A percentile compares a stretch with the other conserved stretches of the same genome.
These are phyloP conservation scores for Corymbia maculata DNA, from an alignment of 345 rosid genomes.

Conservation along the genomic window DNA sequence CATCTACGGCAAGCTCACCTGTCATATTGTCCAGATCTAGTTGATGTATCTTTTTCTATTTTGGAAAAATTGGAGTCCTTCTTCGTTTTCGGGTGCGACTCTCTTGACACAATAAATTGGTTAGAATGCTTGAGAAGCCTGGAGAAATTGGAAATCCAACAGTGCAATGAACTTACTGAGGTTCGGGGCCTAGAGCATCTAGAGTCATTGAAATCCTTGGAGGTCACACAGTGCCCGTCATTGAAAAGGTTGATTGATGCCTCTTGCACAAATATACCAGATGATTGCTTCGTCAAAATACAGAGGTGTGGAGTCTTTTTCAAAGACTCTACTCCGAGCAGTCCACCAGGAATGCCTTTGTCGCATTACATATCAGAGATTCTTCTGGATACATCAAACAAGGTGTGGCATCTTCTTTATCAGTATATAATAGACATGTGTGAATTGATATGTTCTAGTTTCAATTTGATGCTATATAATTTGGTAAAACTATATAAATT, in stretches of 20 bases:
- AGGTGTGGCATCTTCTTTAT: not conserved
- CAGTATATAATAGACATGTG: accelerated
- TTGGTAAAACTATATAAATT: too few relatives aligned
- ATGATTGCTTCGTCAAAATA: not conserved
- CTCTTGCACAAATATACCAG: accelerated
- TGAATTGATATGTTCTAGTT: not conserved
- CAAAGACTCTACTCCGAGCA: accelerated
- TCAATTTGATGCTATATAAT: not conserved
- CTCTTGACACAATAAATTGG: not conserved
- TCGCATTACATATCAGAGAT: accelerated
- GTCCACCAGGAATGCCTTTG: not conserved
- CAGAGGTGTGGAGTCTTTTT: not conserved
- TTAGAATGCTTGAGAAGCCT: accelerated
- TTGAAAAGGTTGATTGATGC: accelerated
- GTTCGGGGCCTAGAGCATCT: not conserved
- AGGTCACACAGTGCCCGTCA: accelerated
- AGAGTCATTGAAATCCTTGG: not conserved
- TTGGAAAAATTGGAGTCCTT: not conserved
- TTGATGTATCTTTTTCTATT: accelerated
- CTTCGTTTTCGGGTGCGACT: accelerated
- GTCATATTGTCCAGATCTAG: not conserved
- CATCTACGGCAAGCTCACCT: not conserved
- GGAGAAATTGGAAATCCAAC: not conserved
- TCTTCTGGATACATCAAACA: not conserved
- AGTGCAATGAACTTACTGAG: not conserved